These are phyloP conservation scores for Austropuccinia psidii DNA, from an alignment of 1,284 basidiomycete species.

Conservation along the genomic window DNA sequence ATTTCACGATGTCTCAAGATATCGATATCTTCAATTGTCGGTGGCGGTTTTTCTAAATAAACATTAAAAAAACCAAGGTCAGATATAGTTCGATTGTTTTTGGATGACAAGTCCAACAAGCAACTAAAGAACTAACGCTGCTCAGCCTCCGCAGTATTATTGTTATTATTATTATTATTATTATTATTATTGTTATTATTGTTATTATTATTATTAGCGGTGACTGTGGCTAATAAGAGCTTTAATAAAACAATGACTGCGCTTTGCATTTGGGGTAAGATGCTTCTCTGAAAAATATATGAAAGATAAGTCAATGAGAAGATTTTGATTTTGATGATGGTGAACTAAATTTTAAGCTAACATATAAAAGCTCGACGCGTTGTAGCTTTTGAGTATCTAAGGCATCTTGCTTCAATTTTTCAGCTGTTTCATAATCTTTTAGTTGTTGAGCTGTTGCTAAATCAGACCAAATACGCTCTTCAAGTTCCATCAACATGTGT, in stretches of 20 bases:
- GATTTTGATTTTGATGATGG: background rate
- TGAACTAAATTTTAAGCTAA: constrained; percentile 50
- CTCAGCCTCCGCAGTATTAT: constrained; percentile 37
- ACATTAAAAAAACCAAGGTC: background rate
- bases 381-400: constrained; percentile 58
- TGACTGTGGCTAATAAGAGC: constrained; percentile 76
- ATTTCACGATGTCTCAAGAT: constrained; percentile 93
- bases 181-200: no score
- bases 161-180: constrained; percentile 38
- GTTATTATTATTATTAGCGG: constrained; percentile 51
- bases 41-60: constrained; percentile 55
- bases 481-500: constrained; percentile 54
- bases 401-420: constrained; percentile 31
- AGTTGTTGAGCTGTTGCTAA: constrained; percentile 40
- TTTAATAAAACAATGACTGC: constrained; percentile 86
- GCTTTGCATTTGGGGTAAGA: constrained; percentile 70
- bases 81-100: background rate
- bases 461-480: constrained; percentile 56
- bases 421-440: constrained; percentile 16
- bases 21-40: constrained; percentile 87
- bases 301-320: background rate
- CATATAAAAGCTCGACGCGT: constrained; percentile 83
- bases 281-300: constrained; percentile 50
- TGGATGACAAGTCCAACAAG: background rate
- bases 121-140: constrained; percentile 15